A percentile compares a stretch with the other conserved stretches of the same genome.
phyloP scores from a whole-genome alignment of 306 rosid genomes.

The Begonia peltatifolia region DNA sequence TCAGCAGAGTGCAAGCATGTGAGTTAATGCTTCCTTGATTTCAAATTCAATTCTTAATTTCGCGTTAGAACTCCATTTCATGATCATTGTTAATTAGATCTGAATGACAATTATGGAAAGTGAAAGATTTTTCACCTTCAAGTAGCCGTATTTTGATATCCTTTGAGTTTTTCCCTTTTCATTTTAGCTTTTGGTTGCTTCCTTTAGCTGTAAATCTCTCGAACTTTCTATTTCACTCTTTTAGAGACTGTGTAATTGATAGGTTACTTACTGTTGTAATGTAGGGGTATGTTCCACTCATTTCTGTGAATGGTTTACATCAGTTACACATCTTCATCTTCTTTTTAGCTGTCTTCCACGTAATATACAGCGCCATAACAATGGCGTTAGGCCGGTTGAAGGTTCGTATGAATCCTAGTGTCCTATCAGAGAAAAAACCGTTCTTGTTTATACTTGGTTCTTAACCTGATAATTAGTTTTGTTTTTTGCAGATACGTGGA shows the following conservation, averaged over 20 bases:
- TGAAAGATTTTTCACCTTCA: no score
- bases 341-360: constrained; percentile 84
- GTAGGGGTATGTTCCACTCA: constrained; percentile 61
- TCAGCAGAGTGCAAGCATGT: constrained; percentile 23
- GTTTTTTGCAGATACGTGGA: constrained; percentile 38
- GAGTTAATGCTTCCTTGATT: constrained; percentile 1
- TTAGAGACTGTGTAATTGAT: background rate
- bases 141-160: no score
- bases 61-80: no score
- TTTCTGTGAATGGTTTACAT: constrained; percentile 63
- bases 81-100: no score
- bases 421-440: background rate
- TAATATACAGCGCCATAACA: constrained; percentile 62
- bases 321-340: constrained; percentile 91
- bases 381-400: constrained; percentile 82
- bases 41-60: no score
- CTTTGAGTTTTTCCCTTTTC: no score
- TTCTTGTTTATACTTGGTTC: background rate
- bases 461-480: background rate
- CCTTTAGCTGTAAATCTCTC: no score
- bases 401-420: constrained; percentile 22
- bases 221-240: no score
- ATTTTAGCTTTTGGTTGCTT: no score
- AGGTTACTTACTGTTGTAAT: constrained; percentile 4
- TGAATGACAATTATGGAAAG: no score